These are phyloP conservation scores for Fragosphaeria purpurea DNA, from an alignment of 2,329 filamentous ascomycete genomes.

Conservation along the genomic window DNA sequence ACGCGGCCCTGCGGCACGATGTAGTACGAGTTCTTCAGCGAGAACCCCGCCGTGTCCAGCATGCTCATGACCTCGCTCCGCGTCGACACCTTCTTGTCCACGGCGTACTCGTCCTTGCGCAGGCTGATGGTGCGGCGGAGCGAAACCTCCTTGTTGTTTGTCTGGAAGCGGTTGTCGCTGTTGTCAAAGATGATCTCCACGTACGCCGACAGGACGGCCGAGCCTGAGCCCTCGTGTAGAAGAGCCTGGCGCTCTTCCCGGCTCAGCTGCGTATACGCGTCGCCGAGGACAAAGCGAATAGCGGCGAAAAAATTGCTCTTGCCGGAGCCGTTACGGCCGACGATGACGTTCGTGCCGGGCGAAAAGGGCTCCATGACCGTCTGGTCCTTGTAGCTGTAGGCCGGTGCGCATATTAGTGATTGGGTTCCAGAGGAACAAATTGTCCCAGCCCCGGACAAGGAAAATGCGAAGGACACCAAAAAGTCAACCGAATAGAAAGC, in stretches of 20 bases:
- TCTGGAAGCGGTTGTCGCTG: conserved; percentile 88
- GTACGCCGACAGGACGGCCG: conserved; percentile 98
- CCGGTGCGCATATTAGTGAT: not conserved
- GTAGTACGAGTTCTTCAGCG: conserved; percentile 95
- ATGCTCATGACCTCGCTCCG: conserved; percentile 92
- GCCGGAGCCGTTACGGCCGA: conserved; percentile 96
- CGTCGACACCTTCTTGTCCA: conserved; percentile 85
- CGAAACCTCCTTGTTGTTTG: conserved; percentile 80
- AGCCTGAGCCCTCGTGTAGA: conserved; percentile 95
- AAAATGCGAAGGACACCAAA: not conserved
- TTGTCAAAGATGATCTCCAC: conserved; percentile 99
- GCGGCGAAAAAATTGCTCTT: conserved; percentile 99
- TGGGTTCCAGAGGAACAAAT: no score
- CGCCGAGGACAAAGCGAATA: conserved; percentile 94
- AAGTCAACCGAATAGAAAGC: no score
- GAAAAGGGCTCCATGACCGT: conserved; percentile 98
- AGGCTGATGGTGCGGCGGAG: conserved; percentile 88
- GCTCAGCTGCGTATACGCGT: conserved; percentile 93
- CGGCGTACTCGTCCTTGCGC: conserved; percentile 97
- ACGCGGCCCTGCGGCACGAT: conserved; percentile 97
- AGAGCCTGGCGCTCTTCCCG: conserved; percentile 92
- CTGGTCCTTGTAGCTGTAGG: conserved; percentile 90
- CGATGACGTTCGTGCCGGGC: conserved; percentile 93
- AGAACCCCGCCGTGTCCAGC: conserved; percentile 92
- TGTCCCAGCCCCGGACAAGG: no score